Evolutionary conservation across 768 basidiomycete genomes (phyloP).

Genomic region (Leccinum sublutescens): DNA sequence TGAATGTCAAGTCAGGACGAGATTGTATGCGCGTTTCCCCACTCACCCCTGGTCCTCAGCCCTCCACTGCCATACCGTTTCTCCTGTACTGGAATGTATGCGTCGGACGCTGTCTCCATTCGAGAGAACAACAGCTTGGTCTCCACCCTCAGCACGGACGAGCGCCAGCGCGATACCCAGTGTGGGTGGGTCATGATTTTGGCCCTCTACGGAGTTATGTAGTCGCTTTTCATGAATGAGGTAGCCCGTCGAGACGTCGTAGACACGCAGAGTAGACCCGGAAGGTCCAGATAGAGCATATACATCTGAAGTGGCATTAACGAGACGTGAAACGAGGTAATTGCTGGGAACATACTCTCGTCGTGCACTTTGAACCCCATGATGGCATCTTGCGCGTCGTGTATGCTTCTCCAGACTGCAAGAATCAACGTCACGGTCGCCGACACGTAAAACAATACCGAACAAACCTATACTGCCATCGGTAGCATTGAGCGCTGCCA

Average conservation of each 20-base stretch:
- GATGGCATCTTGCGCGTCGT: conserved; percentile 68
- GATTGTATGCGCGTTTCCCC: not conserved
- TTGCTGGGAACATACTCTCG: conserved; percentile 45
- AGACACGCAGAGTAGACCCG: conserved; percentile 64
- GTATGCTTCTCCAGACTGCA: conserved; percentile 78
- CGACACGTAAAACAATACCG: conserved; percentile 6
- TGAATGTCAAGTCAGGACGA: conserved; percentile 1
- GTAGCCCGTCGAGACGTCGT: conserved; percentile 62
- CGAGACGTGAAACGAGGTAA: not conserved
- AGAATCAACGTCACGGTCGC: conserved; percentile 1
- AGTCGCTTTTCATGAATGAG: conserved; percentile 65
- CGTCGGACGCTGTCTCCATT: conserved; percentile 59
- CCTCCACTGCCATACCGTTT: conserved; percentile 69
- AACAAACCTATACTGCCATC: conserved; percentile 67
- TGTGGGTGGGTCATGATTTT: conserved; percentile 49
- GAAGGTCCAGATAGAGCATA: conserved; percentile 74
- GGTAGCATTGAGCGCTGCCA: conserved; percentile 66
- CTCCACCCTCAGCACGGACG: conserved; percentile 33
- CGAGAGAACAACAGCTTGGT: conserved; percentile 45
- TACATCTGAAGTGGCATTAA: conserved; percentile 45
- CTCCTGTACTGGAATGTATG: conserved; percentile 51
- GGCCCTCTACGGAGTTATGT: conserved; percentile 43
- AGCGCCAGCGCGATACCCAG: conserved; percentile 51
- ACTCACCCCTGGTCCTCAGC: conserved; percentile 65
- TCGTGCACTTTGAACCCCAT: conserved; percentile 57